These are phyloP conservation scores for Eimeria praecox DNA, from an alignment of 169 alveolate genomes.

Conservation along the genomic window DNA sequence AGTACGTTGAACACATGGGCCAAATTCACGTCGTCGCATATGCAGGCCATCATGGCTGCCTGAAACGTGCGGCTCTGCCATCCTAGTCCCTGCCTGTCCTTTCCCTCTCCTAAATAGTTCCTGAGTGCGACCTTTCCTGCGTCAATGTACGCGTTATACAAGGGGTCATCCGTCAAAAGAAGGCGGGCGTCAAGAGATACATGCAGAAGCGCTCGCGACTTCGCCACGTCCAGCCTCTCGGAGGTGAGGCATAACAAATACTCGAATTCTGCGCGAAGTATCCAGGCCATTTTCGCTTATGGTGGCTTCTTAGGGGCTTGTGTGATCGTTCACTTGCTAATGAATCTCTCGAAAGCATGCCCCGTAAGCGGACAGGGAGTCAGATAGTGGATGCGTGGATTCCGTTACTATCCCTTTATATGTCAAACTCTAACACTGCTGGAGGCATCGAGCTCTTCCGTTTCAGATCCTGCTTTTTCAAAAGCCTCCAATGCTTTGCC, in stretches of 20 bases:
- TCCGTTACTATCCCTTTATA: not conserved
- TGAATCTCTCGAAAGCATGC: not conserved
- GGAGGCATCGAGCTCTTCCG: not conserved
- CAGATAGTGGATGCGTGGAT: not conserved
- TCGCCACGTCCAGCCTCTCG: slow-evolving; percentile 77
- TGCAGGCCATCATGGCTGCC: slow-evolving; percentile 71
- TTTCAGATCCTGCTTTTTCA: not conserved
- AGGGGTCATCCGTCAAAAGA: slow-evolving; percentile 29
- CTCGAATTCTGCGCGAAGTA: slow-evolving; percentile 75
- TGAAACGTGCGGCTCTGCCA: slow-evolving; percentile 72
- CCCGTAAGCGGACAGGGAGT: not conserved
- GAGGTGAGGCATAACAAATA: slow-evolving; percentile 44
- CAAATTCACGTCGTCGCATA: slow-evolving; percentile 74
- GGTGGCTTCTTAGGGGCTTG: not conserved
- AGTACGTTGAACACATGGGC: slow-evolving; percentile 69
- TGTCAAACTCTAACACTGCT: not conserved
- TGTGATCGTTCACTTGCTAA: not conserved
- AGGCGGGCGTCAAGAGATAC: slow-evolving; percentile 63
- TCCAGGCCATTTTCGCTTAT: slow-evolving; percentile 62
- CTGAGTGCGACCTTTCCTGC: slow-evolving; percentile 57
- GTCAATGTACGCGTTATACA: slow-evolving; percentile 42
- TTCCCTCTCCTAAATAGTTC: slow-evolving; percentile 52
- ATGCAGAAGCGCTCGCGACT: slow-evolving; percentile 72
- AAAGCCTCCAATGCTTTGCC: not conserved
- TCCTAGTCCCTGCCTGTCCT: slow-evolving; percentile 59